Base-by-base conservation (phyloP, 441 rosid species). In the Eugenia klotzschiana region DNA sequence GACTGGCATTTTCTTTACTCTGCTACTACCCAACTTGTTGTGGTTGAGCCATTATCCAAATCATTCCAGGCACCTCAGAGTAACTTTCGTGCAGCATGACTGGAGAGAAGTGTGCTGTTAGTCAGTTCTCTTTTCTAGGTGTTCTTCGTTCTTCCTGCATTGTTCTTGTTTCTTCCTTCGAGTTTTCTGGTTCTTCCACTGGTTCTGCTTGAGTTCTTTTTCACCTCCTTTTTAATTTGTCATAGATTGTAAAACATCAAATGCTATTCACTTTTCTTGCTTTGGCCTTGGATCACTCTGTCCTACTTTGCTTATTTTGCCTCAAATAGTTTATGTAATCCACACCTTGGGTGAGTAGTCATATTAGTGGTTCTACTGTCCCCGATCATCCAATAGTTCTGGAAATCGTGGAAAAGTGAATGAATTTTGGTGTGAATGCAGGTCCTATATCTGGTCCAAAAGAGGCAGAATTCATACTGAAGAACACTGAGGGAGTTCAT, bases 381-480 rank as follows among this genome's bases (percentile, higher is more conserved):
- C 7, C 74, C 18, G 74, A 64, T 33, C 74, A 64, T 64, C n/a
- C n/a, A 40, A 23, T 60, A 2, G 8, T 69, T 33, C 64, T 8
- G 69, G 18, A 40, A 26, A 10, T 41, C 4, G 12, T 56, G 43
- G 16, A 79, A 4, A 56, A 27, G 14, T n/a, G 23, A 25, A 29
- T 7, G 86, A 46, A 23, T 64, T 33, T 26, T 25, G 16, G 8
- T 53, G 69, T 72, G 37, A 52, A 77, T 85, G 55, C 89, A 96
- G 98, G 98, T 88, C 95, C 98, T n/a, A 95, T 96, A 89, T 94
- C 95, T 6, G 92, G 94, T 85, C 98, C 96, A 56, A 85, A 40
- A 69, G 98, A 95, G 79, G 98, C 97, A 73, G 96, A 93, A 84
- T 94, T 90, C 82, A 74, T 94, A 82, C 60, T 93, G 87, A 93